Evolutionary conservation across 306 rosid genomes (phyloP).

Genomic region (Citrullus mucosospermus): DNA sequence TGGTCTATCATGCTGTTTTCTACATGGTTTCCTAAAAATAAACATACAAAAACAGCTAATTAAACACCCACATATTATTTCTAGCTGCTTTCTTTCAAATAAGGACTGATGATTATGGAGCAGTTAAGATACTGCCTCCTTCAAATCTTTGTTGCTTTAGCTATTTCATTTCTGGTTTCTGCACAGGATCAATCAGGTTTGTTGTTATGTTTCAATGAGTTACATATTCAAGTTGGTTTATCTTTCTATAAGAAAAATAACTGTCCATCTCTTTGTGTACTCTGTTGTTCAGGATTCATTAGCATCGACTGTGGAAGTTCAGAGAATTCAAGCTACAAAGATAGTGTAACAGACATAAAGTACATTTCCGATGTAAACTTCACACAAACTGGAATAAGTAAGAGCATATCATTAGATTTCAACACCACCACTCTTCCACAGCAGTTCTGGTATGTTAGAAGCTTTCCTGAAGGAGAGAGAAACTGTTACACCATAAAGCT

Average conservation of each 20-base stretch:
- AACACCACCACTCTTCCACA: conserved; percentile 2
- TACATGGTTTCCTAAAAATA: not conserved
- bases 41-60: not conserved
- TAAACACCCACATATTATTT: not conserved
- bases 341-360: conserved; percentile 10
- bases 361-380: conserved; percentile 15
- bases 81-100: not conserved
- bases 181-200: conserved; percentile 22
- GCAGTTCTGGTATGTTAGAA: conserved; percentile 11
- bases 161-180: conserved; percentile 9
- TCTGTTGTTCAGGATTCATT: conserved; percentile 17
- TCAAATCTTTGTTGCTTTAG: conserved; percentile 1
- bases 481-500: conserved; percentile 19
- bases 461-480: conserved; percentile 18
- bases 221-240: not conserved
- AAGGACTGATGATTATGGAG: not conserved
- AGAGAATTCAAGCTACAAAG: conserved; percentile 12
- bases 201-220: not conserved
- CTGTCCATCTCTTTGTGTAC: not conserved
- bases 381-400: conserved; percentile 5
- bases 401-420: conserved; percentile 8
- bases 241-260: not conserved
- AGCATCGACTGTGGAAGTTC: conserved; percentile 24
- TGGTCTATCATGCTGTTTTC: not conserved
- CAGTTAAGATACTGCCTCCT: not conserved